These are phyloP conservation scores for Curvularia hawaiiensis DNA, from an alignment of 2,329 filamentous ascomycete species.

Conservation along the genomic window DNA sequence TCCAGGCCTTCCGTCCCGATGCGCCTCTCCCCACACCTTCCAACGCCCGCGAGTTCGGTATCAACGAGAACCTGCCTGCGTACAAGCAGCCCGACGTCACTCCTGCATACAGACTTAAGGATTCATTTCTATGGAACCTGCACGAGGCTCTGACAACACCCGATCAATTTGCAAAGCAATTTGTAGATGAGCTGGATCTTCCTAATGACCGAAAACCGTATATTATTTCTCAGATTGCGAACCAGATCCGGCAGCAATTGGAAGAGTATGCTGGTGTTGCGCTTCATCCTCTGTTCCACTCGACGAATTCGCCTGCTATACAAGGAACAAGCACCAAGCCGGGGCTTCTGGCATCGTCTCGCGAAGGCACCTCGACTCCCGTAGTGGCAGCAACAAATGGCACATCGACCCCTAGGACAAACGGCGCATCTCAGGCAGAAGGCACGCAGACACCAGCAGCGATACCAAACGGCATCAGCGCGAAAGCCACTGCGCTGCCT, in stretches of 20 bases:
- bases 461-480: conserved; percentile 65
- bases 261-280: conserved; percentile 97
- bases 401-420: conserved; percentile 61
- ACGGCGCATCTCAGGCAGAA: conserved; percentile 51
- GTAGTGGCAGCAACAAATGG: conserved; percentile 55
- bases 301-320: conserved; percentile 41
- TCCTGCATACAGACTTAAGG: conserved; percentile 85
- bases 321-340: conserved; percentile 40
- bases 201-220: conserved; percentile 68
- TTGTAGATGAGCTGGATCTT: conserved; percentile 92
- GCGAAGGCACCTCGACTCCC: conserved; percentile 58
- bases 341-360: conserved; percentile 51
- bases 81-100: conserved; percentile 81
- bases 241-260: conserved; percentile 90
- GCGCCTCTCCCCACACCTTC: conserved; percentile 68
- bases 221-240: conserved; percentile 81
- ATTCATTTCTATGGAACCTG: conserved; percentile 97
- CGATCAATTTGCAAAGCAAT: conserved; percentile 88
- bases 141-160: conserved; percentile 94
- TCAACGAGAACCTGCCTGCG: conserved; percentile 75
- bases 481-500: conserved; percentile 67
- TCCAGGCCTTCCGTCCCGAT: conserved; percentile 74
- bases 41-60: conserved; percentile 60
- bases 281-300: conserved; percentile 88
- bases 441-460: conserved; percentile 53